Conservation (phyloP, 2,329 filamentous ascomycete genomes). For the Parasarocladium wereldwijsianum region DNA sequence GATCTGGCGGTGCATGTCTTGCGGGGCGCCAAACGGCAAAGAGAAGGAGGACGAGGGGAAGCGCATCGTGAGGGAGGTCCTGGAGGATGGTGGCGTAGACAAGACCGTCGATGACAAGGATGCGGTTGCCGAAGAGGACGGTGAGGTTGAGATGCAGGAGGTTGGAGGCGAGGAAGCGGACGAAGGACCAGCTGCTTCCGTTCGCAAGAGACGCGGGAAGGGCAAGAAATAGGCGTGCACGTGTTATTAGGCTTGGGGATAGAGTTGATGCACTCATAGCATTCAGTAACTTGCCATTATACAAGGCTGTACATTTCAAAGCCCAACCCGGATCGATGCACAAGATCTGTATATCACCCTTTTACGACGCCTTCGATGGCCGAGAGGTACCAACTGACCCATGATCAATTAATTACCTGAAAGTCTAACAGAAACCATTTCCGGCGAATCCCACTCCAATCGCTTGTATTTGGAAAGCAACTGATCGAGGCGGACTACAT, state of each 20-base stretch:
- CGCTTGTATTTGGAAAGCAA: too few relatives aligned
- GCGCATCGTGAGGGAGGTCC: constrained; percentile 55
- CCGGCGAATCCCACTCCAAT: too few relatives aligned
- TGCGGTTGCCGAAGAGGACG: not conserved
- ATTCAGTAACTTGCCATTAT: too few relatives aligned
- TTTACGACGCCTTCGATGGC: too few relatives aligned
- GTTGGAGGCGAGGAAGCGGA: constrained; percentile 6
- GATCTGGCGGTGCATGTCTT: constrained; percentile 79
- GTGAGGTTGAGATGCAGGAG: not conserved
- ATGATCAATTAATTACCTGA: too few relatives aligned
- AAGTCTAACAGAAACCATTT: too few relatives aligned
- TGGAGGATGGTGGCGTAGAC: constrained; percentile 14
- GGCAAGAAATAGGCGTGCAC: constrained; percentile 11
- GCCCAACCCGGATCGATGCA: too few relatives aligned
- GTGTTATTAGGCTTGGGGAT: constrained; percentile 4
- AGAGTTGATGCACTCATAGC: constrained; percentile 8
- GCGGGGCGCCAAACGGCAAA: constrained; percentile 67
- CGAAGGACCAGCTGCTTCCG: constrained; percentile 10
- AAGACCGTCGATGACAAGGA: constrained; percentile 5
- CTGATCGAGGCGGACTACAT: too few relatives aligned
- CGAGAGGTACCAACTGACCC: too few relatives aligned
- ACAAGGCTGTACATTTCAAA: too few relatives aligned
- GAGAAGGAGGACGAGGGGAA: constrained; percentile 62
- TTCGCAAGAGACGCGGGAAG: constrained; percentile 13
- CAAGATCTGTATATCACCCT: too few relatives aligned